A percentile compares a stretch with the other conserved stretches of the same genome.
Conservation (phyloP, 2,329 filamentous ascomycete genomes). For the Fonsecaea nubica region DNA sequence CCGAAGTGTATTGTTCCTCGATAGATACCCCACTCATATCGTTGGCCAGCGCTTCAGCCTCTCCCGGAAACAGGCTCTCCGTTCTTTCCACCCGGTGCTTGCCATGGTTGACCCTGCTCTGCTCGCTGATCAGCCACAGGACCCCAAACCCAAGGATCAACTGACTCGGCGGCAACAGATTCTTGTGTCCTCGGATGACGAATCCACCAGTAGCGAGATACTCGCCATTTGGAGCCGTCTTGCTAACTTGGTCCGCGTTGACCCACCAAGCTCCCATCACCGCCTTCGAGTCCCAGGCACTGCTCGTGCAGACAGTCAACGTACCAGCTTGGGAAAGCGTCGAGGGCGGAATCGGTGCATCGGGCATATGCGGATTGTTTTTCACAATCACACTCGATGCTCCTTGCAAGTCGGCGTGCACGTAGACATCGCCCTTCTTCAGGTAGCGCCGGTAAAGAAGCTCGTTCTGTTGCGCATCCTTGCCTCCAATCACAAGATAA, state of each 20-base stretch:
- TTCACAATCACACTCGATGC: constrained; percentile 88
- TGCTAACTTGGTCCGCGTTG: constrained; percentile 85
- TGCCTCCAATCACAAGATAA: constrained; percentile 87
- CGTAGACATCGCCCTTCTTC: constrained; percentile 87
- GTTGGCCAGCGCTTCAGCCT: constrained; percentile 39
- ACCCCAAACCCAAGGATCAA: constrained; percentile 86
- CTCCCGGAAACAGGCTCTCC: constrained; percentile 36
- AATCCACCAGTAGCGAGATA: constrained; percentile 81
- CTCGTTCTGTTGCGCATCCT: constrained; percentile 88
- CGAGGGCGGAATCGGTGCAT: constrained; percentile 87
- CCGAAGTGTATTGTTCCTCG: constrained; percentile 41
- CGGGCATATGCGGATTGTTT: constrained; percentile 76
- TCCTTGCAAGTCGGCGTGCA: constrained; percentile 86
- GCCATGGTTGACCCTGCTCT: constrained; percentile 79
- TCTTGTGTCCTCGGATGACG: constrained; percentile 83
- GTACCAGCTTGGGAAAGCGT: constrained; percentile 90
- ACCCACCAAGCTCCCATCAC: constrained; percentile 98
- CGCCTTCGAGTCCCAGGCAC: constrained; percentile 95
- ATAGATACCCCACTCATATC: constrained; percentile 32
- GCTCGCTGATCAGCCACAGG: constrained; percentile 86
- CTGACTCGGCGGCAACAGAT: constrained; percentile 85
- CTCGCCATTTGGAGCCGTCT: constrained; percentile 79
- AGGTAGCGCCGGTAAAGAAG: constrained; percentile 87
- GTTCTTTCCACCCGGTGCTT: constrained; percentile 69
- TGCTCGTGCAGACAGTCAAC: constrained; percentile 81